Base-by-base conservation (phyloP, 129 eudicot genomes). In the Sambucus nigra region DNA sequence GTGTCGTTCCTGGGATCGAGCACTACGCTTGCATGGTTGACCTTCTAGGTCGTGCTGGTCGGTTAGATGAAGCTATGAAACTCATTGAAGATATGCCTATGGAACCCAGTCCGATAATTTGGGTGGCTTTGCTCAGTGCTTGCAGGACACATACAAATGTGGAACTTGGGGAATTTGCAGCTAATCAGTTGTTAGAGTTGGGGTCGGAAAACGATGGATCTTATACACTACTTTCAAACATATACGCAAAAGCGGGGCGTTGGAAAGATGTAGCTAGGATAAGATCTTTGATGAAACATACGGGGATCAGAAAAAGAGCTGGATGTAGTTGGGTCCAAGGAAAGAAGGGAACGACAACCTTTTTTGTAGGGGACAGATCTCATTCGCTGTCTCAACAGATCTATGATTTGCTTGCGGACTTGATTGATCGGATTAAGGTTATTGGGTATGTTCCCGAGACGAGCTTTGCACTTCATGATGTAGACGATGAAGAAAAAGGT, bases 271-370 rank as follows among this genome's bases (percentile, higher is more conserved):
- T 83, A 12, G 85, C 83, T 0, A 69, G 53, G 51, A 46, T 83
- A 17, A 70, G 96, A 63, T 50, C 56, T 55, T 45, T 67, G 65
- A 88, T 88, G 96, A 88, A 80, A 72, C 53, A 64, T 53, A 46
- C 94, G 0, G 87, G 91, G 51, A 78, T 88, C 31, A 71, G n/a
- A 73, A 88, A 88, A 68, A 69, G 83, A 25, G 86, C 96, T 5
- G 96, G 96, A 11, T 83, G 96, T 55, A 88, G 96, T 70, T 88
- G 96, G 94, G 79, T 88, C 38, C 89, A 88, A 64, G 96, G 94
- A 6, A 83, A 77, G 71, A 80, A 71, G 18, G 84, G 81, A 33
- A 69, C 83, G 2, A 71, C 68, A 14, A 61, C 79, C 7, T 88
- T 88, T 53, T 83, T 57, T 52, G 96, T 77, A 5, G 96, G 94